A percentile compares a stretch with the other conserved stretches of the same genome.
Conservation (phyloP, 2,329 filamentous ascomycete species). For the Alternaria longipes region DNA sequence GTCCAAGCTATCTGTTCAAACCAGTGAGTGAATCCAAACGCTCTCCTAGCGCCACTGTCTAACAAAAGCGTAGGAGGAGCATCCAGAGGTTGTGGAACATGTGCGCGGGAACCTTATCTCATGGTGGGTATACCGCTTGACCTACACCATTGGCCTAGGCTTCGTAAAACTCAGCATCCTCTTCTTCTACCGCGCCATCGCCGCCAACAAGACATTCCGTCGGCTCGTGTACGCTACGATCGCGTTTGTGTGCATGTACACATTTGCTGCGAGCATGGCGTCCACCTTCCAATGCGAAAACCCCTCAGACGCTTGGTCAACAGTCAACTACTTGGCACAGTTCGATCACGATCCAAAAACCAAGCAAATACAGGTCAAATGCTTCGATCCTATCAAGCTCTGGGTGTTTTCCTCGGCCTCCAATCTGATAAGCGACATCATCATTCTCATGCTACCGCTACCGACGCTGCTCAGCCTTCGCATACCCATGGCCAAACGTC, state of each 20-base stretch:
- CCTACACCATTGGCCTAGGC: constrained; percentile 41
- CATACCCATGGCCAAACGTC: constrained; percentile 60
- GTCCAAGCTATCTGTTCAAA: constrained; percentile 35
- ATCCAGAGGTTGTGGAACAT: constrained; percentile 31
- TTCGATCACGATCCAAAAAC: constrained; percentile 37
- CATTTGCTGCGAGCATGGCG: constrained; percentile 39
- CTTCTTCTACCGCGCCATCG: constrained; percentile 49
- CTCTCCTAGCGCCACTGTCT: constrained; percentile 1
- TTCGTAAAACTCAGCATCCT: constrained; percentile 47
- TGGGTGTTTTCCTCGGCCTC: constrained; percentile 51
- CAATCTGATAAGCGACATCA: constrained; percentile 55
- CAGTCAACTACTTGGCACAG: constrained; percentile 40
- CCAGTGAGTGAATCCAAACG: constrained; percentile 31
- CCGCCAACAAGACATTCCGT: constrained; percentile 45
- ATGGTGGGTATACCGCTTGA: constrained; percentile 49
- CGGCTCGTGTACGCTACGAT: constrained; percentile 42
- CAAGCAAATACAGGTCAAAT: constrained; percentile 33
- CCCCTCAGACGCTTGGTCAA: constrained; percentile 40
- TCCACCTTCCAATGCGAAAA: constrained; percentile 47
- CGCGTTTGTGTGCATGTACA: constrained; percentile 43
- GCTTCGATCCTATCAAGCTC: constrained; percentile 44
- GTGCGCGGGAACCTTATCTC: constrained; percentile 43
- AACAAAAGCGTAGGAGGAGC: constrained; percentile 37
- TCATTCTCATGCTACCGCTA: constrained; percentile 57
- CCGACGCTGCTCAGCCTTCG: constrained; percentile 58